Evolutionary conservation across 495 filamentous ascomycete species (phyloP), one percentile per base, ranked within the genome.

Genomic region (Pyrenula massariospora): DNA sequence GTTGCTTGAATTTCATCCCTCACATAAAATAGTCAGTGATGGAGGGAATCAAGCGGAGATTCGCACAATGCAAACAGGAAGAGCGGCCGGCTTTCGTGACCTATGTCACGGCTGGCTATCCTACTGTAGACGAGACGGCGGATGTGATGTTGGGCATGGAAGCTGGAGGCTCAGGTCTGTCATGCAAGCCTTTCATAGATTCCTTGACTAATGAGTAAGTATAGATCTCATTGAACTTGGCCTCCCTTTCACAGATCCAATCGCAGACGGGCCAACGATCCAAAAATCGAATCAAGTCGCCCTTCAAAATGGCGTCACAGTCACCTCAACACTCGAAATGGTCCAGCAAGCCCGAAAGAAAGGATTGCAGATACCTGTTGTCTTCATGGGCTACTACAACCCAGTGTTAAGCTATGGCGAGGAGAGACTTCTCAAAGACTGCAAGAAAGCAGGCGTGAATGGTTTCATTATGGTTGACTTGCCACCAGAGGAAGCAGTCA

Each of bases 341-440:
- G 84, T 96, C 24, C 81, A 85, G 61, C 74, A 85, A 50, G 87
- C 92, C 22, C 79, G 93, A 57, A 73, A 76, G 56, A 78, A 77
- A 50, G 94, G 94, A 23, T 72, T 97, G 54, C 82, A 73, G 59
- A 84, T 84, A 1, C 93, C 93, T 3, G 75, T 99, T 47, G 72
- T 99, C 56, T 78, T 99, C 59, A 99, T 99, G 93, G 93, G 93
- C 56, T 99, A 99, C 79, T 99, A 95, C 70, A 99, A 99, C 71
- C 93, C 93, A 0, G 72, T 97, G 53, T 74, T 96, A 51, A 86
- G 82, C 62, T 97, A 97, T 65, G 94, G 94, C 58, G 93, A 97
- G 72, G 89, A 94, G 73, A 77, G 77, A 53, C 82, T 97, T 68
- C 74, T 99, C 42, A 76, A 78, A 55, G 92, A 99, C 69, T 90